Evolutionary conservation across 2,329 filamentous ascomycete genomes (phyloP).

Genomic region (Xylaria sp.): DNA sequence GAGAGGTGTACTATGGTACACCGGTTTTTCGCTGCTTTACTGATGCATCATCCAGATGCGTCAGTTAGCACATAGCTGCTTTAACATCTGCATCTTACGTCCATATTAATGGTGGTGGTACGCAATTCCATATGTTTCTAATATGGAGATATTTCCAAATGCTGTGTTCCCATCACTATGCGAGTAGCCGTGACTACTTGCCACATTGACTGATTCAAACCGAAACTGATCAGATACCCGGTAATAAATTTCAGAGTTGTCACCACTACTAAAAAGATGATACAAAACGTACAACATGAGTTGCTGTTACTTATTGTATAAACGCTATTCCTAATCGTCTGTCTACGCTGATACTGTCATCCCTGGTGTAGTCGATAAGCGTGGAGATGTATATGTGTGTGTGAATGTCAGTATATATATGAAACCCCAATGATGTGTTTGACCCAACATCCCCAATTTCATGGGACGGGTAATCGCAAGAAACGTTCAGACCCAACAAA

Average conservation of each 20-base stretch:
- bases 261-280: not conserved
- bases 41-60: not conserved
- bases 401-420: constrained; percentile 14
- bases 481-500: constrained; percentile 1
- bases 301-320: constrained; percentile 16
- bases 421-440: constrained; percentile 4
- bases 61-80: constrained; percentile 11
- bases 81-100: not conserved
- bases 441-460: not conserved
- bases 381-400: constrained; percentile 9
- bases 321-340: constrained; percentile 7
- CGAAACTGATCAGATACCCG: not conserved
- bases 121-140: constrained; percentile 8
- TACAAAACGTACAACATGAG: not conserved
- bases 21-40: not conserved
- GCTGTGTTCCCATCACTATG: constrained; percentile 23
- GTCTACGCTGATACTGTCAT: constrained; percentile 13
- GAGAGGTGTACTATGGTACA: not conserved
- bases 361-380: not conserved
- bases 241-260: not conserved
- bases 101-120: not conserved
- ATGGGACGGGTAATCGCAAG: constrained; percentile 2
- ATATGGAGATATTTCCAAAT: constrained; percentile 2
- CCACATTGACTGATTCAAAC: constrained; percentile 22
- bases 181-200: constrained; percentile 23